Evolutionary conservation across 2,329 filamentous ascomycete species (phyloP).

Genomic region (Triangularia verruculosa): DNA sequence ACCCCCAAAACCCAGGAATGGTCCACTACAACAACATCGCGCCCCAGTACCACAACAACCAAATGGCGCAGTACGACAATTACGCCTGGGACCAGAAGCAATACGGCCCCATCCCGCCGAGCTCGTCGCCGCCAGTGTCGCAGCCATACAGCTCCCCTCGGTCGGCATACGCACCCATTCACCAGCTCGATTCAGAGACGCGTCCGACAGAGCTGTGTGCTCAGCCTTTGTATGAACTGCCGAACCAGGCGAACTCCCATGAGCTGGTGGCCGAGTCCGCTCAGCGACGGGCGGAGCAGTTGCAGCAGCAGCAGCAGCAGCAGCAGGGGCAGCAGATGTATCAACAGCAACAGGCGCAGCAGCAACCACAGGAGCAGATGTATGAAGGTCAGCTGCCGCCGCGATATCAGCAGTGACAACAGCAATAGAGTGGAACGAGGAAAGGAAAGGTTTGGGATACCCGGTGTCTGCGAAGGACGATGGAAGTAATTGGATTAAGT

Average conservation of each 20-base stretch:
- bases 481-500: neutral
- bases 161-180: neutral
- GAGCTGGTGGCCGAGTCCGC: constrained; percentile 36
- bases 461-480: neutral
- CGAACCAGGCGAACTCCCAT: constrained; percentile 31
- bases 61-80: constrained; percentile 16
- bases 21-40: neutral
- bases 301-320: neutral
- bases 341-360: neutral
- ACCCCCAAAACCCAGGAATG: constrained; percentile 4
- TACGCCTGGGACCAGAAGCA: constrained; percentile 22
- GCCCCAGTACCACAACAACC: neutral
- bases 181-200: constrained; percentile 24
- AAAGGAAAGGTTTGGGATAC: neutral
- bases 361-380: neutral
- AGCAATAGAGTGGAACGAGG: too few relatives aligned
- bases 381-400: neutral
- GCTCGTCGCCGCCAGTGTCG: neutral
- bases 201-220: constrained; percentile 30
- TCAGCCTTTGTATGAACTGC: constrained; percentile 34
- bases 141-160: neutral
- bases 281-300: neutral
- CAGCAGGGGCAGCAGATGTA: neutral
- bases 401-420: neutral
- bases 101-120: neutral